A percentile compares a stretch with the other conserved stretches of the same genome.
phyloP scores from a whole-genome alignment of 2,329 filamentous ascomycete genomes.

The Pestalotiopsis sp. region DNA sequence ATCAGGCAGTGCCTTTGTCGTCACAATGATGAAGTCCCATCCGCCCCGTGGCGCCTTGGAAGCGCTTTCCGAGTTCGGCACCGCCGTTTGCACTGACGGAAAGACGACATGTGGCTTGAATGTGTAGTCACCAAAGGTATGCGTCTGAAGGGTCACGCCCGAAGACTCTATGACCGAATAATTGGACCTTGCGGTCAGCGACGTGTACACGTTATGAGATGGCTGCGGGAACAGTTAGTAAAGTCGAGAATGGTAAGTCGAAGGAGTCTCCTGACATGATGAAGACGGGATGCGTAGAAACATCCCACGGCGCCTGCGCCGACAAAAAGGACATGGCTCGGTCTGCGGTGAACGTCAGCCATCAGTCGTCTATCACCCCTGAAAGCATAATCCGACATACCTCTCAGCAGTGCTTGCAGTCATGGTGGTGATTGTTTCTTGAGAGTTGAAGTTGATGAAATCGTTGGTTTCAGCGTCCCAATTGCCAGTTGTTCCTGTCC shows the following conservation, averaged over 20 bases:
- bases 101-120: conserved; percentile 67
- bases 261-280: conserved; percentile 47
- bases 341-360: conserved; percentile 28
- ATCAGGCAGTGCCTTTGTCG: conserved; percentile 72
- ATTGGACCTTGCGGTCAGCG: conserved; percentile 75
- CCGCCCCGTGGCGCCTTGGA: conserved; percentile 22
- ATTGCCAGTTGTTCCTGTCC: not conserved
- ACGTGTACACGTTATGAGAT: conserved; percentile 58
- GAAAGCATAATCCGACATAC: not conserved
- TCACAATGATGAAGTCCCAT: conserved; percentile 71
- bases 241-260: not conserved
- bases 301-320: conserved; percentile 74
- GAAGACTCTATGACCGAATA: conserved; percentile 63
- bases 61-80: conserved; percentile 23
- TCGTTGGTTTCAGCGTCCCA: not conserved
- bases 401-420: not conserved
- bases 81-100: conserved; percentile 61
- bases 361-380: not conserved
- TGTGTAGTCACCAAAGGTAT: conserved; percentile 67
- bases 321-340: conserved; percentile 66
- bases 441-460: not conserved
- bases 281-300: conserved; percentile 72
- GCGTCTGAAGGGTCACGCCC: conserved; percentile 68
- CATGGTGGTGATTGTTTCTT: not conserved
- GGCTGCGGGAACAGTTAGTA: conserved; percentile 36